Conservation (phyloP, 2,329 filamentous ascomycete species). For the Fusarium robinianum region DNA sequence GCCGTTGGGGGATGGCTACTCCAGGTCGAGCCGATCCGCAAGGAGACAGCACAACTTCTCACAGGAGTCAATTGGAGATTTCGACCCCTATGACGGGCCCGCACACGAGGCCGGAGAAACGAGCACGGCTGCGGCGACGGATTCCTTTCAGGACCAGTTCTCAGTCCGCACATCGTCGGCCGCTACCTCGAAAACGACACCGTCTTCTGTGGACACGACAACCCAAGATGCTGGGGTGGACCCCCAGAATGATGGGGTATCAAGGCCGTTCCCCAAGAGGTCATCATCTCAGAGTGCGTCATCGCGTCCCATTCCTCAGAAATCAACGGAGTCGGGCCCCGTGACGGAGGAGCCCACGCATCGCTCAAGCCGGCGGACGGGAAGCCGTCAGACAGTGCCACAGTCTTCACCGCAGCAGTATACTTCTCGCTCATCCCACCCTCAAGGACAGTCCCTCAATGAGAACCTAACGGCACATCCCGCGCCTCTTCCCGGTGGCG, state of each 20-base stretch:
- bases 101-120: conserved; percentile 42
- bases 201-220: conserved; percentile 67
- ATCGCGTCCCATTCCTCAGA: conserved; percentile 50
- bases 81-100: conserved; percentile 51
- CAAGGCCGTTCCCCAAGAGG: conserved; percentile 53
- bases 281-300: conserved; percentile 58
- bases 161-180: conserved; percentile 43
- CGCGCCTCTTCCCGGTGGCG: conserved; percentile 71
- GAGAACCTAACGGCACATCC: conserved; percentile 48
- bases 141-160: conserved; percentile 40
- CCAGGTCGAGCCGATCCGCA: conserved; percentile 57
- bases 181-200: conserved; percentile 35
- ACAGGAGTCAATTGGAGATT: conserved; percentile 48
- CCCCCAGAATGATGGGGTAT: conserved; percentile 30
- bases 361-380: conserved; percentile 43
- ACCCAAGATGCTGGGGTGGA: conserved; percentile 48
- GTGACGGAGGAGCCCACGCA: conserved; percentile 50
- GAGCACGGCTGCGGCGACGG: conserved; percentile 22
- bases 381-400: conserved; percentile 21
- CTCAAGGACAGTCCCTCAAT: conserved; percentile 35
- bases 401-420: conserved; percentile 35
- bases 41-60: conserved; percentile 55
- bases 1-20: conserved; percentile 59
- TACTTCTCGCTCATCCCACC: conserved; percentile 35
- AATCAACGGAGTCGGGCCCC: conserved; percentile 33